phyloP scores from a whole-genome alignment of 139 green algal species.

The Astrephomene gubernaculifera region DNA sequence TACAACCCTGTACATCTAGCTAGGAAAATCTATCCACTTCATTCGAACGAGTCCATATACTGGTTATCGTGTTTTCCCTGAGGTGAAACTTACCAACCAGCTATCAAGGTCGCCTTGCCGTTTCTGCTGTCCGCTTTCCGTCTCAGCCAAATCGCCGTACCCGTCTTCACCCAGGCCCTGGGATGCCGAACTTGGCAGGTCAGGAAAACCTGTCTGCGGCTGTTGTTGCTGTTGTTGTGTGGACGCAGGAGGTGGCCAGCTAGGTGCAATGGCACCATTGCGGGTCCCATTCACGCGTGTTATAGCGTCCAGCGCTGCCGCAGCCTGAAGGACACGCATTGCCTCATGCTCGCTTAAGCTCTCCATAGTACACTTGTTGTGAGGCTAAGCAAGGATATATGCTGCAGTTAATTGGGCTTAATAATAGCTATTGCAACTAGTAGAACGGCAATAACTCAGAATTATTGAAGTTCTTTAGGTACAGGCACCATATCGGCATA shows the following conservation, averaged over 20 bases:
- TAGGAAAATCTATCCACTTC: too few species aligned
- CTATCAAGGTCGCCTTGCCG: slow-evolving; percentile 11
- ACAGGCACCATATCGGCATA: too few species aligned
- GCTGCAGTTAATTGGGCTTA: too few species aligned
- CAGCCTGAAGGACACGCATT: slow-evolving; percentile 22
- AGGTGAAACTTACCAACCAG: slow-evolving; percentile 43
- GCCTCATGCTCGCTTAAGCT: slow-evolving; percentile 10
- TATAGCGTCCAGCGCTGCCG: not conserved
- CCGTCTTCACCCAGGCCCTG: not conserved
- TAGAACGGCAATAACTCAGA: too few species aligned
- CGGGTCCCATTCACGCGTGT: not conserved
- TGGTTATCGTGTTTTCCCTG: too few species aligned
- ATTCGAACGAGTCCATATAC: too few species aligned
- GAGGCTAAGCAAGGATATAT: too few species aligned
- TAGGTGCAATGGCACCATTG: not conserved
- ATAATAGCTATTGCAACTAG: too few species aligned
- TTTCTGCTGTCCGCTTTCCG: not conserved
- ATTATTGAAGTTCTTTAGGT: too few species aligned
- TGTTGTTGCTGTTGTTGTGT: not conserved
- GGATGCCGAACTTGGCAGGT: not conserved
- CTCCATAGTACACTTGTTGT: too few species aligned
- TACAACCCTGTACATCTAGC: too few species aligned
- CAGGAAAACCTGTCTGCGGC: not conserved
- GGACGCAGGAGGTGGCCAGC: too few species aligned
- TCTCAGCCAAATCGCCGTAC: not conserved